phyloP scores from a whole-genome alignment of 306 rosid species.

The Canavalia ensiformis region DNA sequence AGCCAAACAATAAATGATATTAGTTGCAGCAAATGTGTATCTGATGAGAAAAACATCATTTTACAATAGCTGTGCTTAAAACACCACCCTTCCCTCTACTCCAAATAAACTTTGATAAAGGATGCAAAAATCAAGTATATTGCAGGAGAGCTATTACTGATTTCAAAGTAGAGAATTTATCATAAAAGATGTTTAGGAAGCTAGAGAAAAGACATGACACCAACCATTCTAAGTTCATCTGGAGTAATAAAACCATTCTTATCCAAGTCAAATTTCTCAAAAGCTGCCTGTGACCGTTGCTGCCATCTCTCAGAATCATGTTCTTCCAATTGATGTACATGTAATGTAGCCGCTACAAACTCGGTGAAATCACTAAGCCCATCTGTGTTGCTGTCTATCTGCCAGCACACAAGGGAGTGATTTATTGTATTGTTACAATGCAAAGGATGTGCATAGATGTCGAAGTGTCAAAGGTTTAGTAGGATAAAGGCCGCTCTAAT shows the following conservation, averaged over 20 bases:
- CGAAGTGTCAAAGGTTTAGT: too few species aligned
- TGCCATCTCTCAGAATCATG: constrained; percentile 95
- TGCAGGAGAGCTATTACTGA: constrained; percentile 10
- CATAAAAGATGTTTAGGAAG: constrained; percentile 23
- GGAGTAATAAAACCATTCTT: constrained; percentile 93
- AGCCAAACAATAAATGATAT: constrained; percentile 17
- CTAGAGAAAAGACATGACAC: constrained; percentile 46
- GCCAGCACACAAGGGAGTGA: constrained; percentile 45
- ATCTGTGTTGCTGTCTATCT: constrained; percentile 97
- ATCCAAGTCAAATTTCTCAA: constrained; percentile 92
- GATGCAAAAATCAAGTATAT: neutral
- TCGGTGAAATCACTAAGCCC: constrained; percentile 96
- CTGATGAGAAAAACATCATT: neutral
- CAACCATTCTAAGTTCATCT: constrained; percentile 96
- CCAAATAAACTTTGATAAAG: neutral
- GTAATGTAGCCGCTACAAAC: constrained; percentile 95
- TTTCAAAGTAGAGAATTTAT: constrained; percentile 24
- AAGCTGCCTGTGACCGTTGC: constrained; percentile 86
- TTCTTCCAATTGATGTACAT: constrained; percentile 96
- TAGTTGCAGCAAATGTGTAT: constrained; percentile 37
- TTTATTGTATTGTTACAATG: constrained; percentile 27
- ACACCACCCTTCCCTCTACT: neutral
- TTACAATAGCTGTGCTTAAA: neutral
- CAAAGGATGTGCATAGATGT: constrained; percentile 1
- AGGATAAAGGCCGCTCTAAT: neutral